These are phyloP conservation scores for Saprolegnia diclina DNA, from an alignment of 352 stramenopile genomes.

Conservation along the genomic window DNA sequence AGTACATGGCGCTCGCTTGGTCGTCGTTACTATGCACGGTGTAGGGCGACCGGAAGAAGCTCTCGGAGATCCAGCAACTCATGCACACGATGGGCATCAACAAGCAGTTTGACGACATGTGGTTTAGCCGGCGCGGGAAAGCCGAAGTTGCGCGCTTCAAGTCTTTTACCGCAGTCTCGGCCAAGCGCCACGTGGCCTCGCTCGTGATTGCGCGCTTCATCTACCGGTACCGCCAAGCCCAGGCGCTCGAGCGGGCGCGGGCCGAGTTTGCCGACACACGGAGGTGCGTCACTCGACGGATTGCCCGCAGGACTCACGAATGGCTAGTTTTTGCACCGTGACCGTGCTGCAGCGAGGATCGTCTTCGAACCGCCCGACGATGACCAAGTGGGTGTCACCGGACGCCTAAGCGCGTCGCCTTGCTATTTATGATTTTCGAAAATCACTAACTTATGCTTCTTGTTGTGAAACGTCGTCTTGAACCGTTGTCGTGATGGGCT, in stretches of 20 bases:
- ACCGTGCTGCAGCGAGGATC: no score
- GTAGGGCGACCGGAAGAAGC: slow-evolving; percentile 10
- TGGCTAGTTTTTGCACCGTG: no score
- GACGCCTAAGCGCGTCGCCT: no score
- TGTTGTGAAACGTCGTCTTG: no score
- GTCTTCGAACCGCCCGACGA: no score
- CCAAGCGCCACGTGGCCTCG: neutral
- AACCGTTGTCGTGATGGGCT: no score
- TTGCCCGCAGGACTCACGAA: no score
- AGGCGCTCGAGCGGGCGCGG: neutral
- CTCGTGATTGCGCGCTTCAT: neutral
- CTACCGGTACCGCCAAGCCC: neutral
- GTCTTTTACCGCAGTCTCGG: neutral
- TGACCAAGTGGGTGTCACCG: no score
- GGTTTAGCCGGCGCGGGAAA: slow-evolving; percentile 1
- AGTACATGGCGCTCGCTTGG: neutral
- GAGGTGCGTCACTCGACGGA: no score
- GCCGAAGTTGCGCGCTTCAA: neutral
- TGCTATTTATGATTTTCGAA: no score
- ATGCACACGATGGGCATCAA: slow-evolving; percentile 24
- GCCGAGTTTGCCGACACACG: no score
- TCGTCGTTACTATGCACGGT: neutral
- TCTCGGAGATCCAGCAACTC: slow-evolving; percentile 11
- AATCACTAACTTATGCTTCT: no score
- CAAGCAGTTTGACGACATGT: slow-evolving; percentile 30